Evolutionary conservation across 2,329 filamentous ascomycete species (phyloP).

Genomic region (Aaosphaeria pasadenensis): DNA sequence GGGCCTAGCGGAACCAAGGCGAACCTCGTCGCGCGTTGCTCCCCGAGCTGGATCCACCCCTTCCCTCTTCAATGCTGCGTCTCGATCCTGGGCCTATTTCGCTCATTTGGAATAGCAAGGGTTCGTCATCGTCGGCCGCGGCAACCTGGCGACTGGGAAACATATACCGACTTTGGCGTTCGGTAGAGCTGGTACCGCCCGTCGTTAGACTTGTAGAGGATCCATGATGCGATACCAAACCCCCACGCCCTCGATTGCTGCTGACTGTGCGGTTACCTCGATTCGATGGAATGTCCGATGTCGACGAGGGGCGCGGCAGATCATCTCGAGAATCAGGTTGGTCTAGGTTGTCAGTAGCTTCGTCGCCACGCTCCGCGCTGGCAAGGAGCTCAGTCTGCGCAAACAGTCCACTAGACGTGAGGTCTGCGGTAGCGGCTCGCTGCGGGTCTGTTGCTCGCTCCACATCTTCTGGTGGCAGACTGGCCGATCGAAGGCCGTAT

Average conservation of each 20-base stretch:
- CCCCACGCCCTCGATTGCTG: conserved; percentile 23
- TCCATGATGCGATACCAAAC: conserved; percentile 26
- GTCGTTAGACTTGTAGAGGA: conserved; percentile 30
- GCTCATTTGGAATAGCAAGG: conserved; percentile 69
- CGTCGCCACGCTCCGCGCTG: conserved; percentile 22
- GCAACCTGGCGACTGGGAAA: conserved; percentile 42
- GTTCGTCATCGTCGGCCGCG: conserved; percentile 60
- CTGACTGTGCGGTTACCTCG: conserved; percentile 20
- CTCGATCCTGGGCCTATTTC: conserved; percentile 56
- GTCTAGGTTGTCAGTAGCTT: conserved; percentile 6
- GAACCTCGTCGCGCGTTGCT: conserved; percentile 23
- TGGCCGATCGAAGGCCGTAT: conserved; percentile 64
- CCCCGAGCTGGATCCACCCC: conserved; percentile 26
- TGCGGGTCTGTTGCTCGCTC: conserved; percentile 47
- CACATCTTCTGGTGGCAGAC: conserved; percentile 57
- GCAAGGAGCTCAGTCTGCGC: conserved; percentile 38
- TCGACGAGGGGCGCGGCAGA: conserved; percentile 19
- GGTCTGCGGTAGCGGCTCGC: conserved; percentile 43
- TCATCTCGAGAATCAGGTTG: conserved; percentile 26
- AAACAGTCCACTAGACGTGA: conserved; percentile 63
- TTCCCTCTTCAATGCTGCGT: conserved; percentile 36
- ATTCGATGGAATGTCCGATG: conserved; percentile 26
- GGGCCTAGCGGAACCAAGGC: background rate
- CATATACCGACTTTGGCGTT: conserved; percentile 41
- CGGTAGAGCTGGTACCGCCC: conserved; percentile 32